Conservation (phyloP, 2,329 filamentous ascomycete species). For the Phialemonium atrogriseum region DNA sequence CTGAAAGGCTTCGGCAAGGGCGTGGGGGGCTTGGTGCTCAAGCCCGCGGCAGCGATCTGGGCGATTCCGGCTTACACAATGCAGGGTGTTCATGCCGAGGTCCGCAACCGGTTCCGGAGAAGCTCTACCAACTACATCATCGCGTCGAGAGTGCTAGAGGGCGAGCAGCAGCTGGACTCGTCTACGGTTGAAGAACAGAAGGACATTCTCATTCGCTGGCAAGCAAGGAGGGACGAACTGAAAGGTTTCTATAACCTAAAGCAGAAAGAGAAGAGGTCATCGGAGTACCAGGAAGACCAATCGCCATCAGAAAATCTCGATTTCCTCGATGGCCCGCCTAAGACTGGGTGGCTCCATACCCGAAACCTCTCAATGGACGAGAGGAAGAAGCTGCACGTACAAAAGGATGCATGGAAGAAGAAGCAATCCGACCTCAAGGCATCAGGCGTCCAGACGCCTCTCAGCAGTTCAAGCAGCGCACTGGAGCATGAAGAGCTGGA, state of each 20-base stretch:
- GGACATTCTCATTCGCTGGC: constrained; percentile 59
- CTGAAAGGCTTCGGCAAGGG: constrained; percentile 77
- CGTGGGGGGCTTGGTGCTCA: constrained; percentile 71
- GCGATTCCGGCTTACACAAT: constrained; percentile 72
- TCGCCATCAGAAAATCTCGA: constrained; percentile 9
- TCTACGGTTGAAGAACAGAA: constrained; percentile 50
- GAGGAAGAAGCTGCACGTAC: constrained; percentile 38
- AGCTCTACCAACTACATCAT: constrained; percentile 74
- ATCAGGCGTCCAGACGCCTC: constrained; percentile 4
- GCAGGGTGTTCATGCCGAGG: constrained; percentile 72
- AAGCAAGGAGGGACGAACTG: constrained; percentile 49
- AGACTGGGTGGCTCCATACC: constrained; percentile 40
- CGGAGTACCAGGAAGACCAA: constrained; percentile 21
- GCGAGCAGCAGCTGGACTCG: constrained; percentile 54
- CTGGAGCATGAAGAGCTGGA: constrained; percentile 56
- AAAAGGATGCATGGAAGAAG: constrained; percentile 35
- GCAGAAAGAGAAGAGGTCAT: constrained; percentile 29
- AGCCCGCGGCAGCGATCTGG: constrained; percentile 70
- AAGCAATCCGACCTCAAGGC: constrained; percentile 17
- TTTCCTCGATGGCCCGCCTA: constrained; percentile 19
- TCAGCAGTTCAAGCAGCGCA: constrained; percentile 9
- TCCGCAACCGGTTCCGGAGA: constrained; percentile 61
- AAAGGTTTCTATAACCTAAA: constrained; percentile 50
- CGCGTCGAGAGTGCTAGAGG: constrained; percentile 67
- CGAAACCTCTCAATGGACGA: constrained; percentile 41